Conservation (phyloP, 225 moss, liverwort and hornwort genomes). For the Bryoerythrophyllum caledonicum region DNA sequence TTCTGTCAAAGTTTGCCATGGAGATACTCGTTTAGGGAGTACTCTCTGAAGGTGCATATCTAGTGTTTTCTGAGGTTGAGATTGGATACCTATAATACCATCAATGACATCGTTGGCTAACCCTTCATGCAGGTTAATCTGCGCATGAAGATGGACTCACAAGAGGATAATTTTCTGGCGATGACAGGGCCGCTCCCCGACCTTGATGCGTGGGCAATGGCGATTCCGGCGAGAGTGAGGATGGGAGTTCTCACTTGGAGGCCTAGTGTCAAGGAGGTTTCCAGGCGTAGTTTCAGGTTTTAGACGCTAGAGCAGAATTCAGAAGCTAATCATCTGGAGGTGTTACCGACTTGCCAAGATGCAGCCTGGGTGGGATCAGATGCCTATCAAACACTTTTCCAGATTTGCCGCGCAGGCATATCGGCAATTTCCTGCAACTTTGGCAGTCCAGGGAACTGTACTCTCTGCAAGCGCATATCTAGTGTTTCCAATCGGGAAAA, state of each 20-base stretch:
- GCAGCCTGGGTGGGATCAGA: neutral
- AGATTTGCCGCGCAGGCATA: too few species aligned
- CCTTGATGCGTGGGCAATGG: slow-evolving; percentile 52
- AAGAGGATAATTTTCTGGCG: slow-evolving; percentile 62
- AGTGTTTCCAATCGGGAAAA: too few species aligned
- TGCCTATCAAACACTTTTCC: neutral
- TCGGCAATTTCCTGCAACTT: too few species aligned
- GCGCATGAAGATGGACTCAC: slow-evolving; percentile 48
- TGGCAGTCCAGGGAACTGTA: too few species aligned
- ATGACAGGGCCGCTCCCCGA: slow-evolving; percentile 72
- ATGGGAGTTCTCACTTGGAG: slow-evolving; percentile 42
- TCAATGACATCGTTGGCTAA: neutral
- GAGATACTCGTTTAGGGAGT: too few species aligned
- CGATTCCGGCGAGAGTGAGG: slow-evolving; percentile 52
- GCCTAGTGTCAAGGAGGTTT: slow-evolving; percentile 19
- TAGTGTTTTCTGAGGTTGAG: too few species aligned
- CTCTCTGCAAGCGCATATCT: too few species aligned
- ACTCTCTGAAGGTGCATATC: too few species aligned
- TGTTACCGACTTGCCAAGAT: neutral
- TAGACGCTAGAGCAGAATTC: neutral
- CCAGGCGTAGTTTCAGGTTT: neutral
- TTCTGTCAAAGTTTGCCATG: neutral
- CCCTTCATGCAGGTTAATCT: slow-evolving; percentile 50
- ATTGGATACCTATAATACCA: too few species aligned
- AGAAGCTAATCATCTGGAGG: neutral